Conservation (phyloP, 2,329 filamentous ascomycete genomes). For the Colletotrichum sp. region DNA sequence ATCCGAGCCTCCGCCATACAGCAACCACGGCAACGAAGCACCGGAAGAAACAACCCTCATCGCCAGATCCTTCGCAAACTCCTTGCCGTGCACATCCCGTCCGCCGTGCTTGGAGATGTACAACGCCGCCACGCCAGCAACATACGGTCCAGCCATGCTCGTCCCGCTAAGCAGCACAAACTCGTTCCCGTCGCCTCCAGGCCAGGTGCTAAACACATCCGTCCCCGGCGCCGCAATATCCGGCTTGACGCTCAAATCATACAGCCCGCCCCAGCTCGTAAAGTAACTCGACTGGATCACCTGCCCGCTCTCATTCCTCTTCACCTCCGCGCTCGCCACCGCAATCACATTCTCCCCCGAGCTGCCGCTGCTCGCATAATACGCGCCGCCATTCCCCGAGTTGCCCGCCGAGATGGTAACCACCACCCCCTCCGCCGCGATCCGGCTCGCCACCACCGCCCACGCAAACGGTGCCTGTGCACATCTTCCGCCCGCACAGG, state of each 20-base stretch:
- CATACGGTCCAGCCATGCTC: slow-evolving; percentile 53
- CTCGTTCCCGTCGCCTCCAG: slow-evolving; percentile 26
- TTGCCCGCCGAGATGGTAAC: slow-evolving; percentile 48
- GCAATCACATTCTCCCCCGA: slow-evolving; percentile 42
- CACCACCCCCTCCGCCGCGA: slow-evolving; percentile 47
- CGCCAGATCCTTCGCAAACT: slow-evolving; percentile 35
- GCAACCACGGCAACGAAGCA: slow-evolving; percentile 27
- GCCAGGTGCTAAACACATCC: slow-evolving; percentile 44
- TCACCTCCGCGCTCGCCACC: slow-evolving; percentile 42
- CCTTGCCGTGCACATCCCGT: slow-evolving; percentile 32
- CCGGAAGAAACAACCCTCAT: slow-evolving; percentile 36
- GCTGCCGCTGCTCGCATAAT: slow-evolving; percentile 41
- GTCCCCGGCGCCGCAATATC: slow-evolving; percentile 48
- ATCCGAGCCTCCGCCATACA: not conserved
- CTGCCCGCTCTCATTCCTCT: not conserved
- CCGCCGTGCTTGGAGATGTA: slow-evolving; percentile 38
- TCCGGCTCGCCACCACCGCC: slow-evolving; percentile 42
- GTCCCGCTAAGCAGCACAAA: slow-evolving; percentile 49
- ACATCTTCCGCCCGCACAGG: too few relatives aligned
- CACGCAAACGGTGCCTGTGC: too few relatives aligned
- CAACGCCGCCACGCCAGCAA: slow-evolving; percentile 46
- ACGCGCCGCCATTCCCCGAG: slow-evolving; percentile 41
- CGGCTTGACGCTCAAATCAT: slow-evolving; percentile 42
- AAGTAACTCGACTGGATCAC: slow-evolving; percentile 35
- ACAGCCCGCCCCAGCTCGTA: slow-evolving; percentile 41